Evolutionary conservation across 768 basidiomycete species (phyloP).

Genomic region (Phylloporus sp.): DNA sequence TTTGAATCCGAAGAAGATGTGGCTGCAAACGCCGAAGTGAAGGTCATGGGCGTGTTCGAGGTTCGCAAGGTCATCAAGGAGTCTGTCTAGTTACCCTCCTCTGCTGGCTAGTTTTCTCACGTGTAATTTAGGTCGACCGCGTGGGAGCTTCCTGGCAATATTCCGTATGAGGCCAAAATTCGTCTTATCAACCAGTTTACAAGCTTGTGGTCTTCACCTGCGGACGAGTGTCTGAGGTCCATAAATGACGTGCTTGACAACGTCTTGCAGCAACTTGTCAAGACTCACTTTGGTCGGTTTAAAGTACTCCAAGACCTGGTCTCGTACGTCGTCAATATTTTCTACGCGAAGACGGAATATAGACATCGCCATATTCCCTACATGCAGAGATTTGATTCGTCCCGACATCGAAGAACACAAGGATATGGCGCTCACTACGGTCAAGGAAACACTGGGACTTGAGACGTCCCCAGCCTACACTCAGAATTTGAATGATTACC

Average conservation of each 20-base stretch:
- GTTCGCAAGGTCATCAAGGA: conserved; percentile 34
- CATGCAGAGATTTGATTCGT: conserved; percentile 24
- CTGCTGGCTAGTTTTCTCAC: neutral
- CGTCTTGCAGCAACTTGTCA: conserved; percentile 27
- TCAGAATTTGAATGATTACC: conserved; percentile 27
- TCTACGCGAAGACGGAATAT: neutral
- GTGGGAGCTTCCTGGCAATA: conserved; percentile 42
- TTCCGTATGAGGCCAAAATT: conserved; percentile 39
- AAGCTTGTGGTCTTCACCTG: conserved; percentile 35
- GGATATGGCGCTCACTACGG: conserved; percentile 14
- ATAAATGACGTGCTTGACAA: conserved; percentile 32
- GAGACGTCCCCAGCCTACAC: conserved; percentile 42
- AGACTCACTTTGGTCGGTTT: conserved; percentile 40
- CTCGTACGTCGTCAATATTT: conserved; percentile 26
- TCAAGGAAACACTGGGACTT: conserved; percentile 35
- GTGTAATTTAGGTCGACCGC: conserved; percentile 30
- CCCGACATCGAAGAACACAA: conserved; percentile 30
- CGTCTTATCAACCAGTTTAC: conserved; percentile 35
- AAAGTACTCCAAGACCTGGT: conserved; percentile 32
- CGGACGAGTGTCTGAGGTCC: conserved; percentile 31
- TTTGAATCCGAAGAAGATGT: conserved; percentile 7
- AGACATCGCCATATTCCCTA: neutral
- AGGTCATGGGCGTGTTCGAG: conserved; percentile 29
- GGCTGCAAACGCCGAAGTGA: neutral
- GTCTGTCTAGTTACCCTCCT: conserved; percentile 20